Evolutionary conservation across 352 stramenopile genomes (phyloP).

Genomic region (Phytophthora lateralis): DNA sequence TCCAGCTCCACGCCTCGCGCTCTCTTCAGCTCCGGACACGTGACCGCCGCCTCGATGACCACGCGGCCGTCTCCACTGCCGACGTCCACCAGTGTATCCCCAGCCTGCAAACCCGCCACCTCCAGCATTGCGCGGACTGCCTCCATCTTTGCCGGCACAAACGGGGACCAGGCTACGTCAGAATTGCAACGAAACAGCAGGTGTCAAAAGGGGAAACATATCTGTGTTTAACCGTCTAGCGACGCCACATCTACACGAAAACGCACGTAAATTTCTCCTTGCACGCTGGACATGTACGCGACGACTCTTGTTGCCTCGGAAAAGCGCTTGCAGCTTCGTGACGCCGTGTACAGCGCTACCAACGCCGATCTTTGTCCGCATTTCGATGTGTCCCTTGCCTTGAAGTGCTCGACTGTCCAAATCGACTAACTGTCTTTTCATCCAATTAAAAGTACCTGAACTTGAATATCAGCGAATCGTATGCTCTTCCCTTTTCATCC

Average conservation of each 20-base stretch:
- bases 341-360: conserved; percentile 14
- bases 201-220: conserved; percentile 1
- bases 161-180: conserved; percentile 66
- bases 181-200: conserved; percentile 2
- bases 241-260: neutral
- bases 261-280: conserved; percentile 53
- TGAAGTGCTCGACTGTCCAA: conserved; percentile 2
- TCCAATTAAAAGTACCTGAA: neutral
- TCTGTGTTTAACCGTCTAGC: neutral
- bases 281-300: conserved; percentile 63
- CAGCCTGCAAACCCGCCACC: conserved; percentile 41
- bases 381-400: neutral
- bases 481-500: conserved; percentile 13
- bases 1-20: conserved; percentile 67
- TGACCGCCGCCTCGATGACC: conserved; percentile 44
- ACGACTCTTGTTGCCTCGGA: conserved; percentile 56
- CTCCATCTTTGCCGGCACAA: conserved; percentile 64
- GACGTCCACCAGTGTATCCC: conserved; percentile 64
- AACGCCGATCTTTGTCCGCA: conserved; percentile 9
- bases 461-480: conserved; percentile 6
- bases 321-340: conserved; percentile 58
- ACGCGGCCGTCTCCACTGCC: conserved; percentile 71
- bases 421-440: conserved; percentile 10
- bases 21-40: conserved; percentile 25
- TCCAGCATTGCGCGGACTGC: conserved; percentile 58